Evolutionary conservation across 1,139 yeast genomes (phyloP).

Genomic region (Blastobotrys raffinosifermentans): DNA sequence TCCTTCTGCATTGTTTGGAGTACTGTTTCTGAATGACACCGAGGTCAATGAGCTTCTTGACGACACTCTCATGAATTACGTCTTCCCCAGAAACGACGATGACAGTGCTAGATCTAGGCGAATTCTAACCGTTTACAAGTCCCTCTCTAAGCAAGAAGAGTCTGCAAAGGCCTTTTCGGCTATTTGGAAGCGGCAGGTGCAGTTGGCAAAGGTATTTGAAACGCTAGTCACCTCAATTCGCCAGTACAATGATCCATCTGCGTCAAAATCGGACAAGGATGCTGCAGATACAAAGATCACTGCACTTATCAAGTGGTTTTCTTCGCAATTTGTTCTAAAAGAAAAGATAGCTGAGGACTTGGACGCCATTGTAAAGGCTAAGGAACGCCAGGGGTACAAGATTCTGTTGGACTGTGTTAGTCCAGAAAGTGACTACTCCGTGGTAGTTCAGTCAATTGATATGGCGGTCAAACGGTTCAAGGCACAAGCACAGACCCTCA

Average conservation of each 20-base stretch:
- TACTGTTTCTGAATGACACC: conserved; percentile 70
- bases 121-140: conserved; percentile 43
- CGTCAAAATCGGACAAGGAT: conserved; percentile 23
- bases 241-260: conserved; percentile 18
- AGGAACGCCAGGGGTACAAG: conserved; percentile 15
- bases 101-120: conserved; percentile 48
- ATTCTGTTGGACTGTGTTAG: conserved; percentile 32
- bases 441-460: conserved; percentile 54
- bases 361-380: conserved; percentile 13
- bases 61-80: conserved; percentile 48
- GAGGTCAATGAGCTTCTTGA: conserved; percentile 68
- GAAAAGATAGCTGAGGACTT: conserved; percentile 17
- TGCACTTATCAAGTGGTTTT: conserved; percentile 60
- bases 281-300: conserved; percentile 38
- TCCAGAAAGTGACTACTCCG: conserved; percentile 53
- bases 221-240: conserved; percentile 14
- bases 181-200: conserved; percentile 55
- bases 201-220: conserved; percentile 39
- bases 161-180: conserved; percentile 64
- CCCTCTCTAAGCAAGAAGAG: conserved; percentile 51
- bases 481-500: conserved; percentile 28
- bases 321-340: conserved; percentile 38
- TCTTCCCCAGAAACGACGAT: conserved; percentile 51
- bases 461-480: conserved; percentile 48
- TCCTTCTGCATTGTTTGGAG: conserved; percentile 61